A percentile compares a stretch with the other conserved stretches of the same genome.
Conservation (phyloP, 805 yeast genomes). For the Kuraishia floccosa region DNA sequence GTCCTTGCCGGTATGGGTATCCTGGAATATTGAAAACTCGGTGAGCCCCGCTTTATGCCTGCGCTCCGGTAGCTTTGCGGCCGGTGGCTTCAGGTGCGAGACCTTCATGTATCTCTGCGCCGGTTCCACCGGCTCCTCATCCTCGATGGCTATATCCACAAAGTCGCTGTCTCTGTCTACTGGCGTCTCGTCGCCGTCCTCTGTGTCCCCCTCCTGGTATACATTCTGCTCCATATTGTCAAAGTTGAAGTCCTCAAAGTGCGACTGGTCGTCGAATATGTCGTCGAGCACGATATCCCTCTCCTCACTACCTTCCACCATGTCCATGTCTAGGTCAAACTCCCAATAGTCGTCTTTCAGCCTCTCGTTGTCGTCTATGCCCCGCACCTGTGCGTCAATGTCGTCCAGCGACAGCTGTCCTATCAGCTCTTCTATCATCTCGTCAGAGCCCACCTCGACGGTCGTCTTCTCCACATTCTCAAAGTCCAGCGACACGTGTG, state of each 20-base stretch:
- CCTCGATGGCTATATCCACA: too few species aligned
- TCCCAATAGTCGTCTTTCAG: constrained; percentile 1
- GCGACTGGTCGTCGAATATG: not conserved
- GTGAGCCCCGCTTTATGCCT: not conserved
- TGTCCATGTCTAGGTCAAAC: constrained; percentile 2
- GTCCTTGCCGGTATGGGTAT: constrained; percentile 1
- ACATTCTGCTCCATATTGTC: not conserved
- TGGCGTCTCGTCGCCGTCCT: too few species aligned
- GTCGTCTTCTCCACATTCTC: constrained; percentile 9
- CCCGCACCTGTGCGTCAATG: constrained; percentile 21
- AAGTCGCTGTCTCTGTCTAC: too few species aligned
- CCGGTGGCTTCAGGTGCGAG: not conserved
- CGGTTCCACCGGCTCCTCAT: not conserved
- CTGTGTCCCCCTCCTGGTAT: not conserved
- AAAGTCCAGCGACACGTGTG: constrained; percentile 12
- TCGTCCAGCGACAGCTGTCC: constrained; percentile 19
- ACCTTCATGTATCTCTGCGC: not conserved
- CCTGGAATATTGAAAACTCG: not conserved
- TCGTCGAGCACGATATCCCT: constrained; percentile 9
- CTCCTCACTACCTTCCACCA: constrained; percentile 7
- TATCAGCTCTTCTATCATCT: constrained; percentile 12
- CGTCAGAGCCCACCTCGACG: constrained; percentile 3
- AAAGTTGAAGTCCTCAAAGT: constrained; percentile 2
- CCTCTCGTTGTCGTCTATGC: constrained; percentile 3
- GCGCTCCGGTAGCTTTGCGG: not conserved